phyloP scores from a whole-genome alignment of 495 filamentous ascomycete species.

The Hypoxylon fragiforme region DNA sequence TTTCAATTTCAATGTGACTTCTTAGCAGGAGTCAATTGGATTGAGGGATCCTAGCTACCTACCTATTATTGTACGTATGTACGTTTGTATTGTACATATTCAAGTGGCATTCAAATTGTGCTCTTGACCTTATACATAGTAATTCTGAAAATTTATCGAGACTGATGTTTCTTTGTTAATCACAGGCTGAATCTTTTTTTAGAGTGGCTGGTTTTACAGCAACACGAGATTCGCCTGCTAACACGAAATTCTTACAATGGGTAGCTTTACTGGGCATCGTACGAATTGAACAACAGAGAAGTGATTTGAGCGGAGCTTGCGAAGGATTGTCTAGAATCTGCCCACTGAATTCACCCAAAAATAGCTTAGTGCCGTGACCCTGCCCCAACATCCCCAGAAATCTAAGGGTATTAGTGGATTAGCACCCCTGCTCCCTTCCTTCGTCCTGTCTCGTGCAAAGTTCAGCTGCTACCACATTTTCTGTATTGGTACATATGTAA shows the following conservation, averaged over 20 bases:
- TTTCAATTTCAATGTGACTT: neutral
- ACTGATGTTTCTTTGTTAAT: no score
- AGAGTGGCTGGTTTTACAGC: neutral
- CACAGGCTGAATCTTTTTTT: neutral
- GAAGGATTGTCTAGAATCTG: slow-evolving; percentile 24
- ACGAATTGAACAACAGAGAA: neutral
- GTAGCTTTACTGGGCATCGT: no score
- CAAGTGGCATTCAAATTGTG: neutral
- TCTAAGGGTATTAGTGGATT: slow-evolving; percentile 21
- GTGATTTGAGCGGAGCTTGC: slow-evolving; percentile 13
- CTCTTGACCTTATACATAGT: neutral
- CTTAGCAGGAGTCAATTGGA: neutral
- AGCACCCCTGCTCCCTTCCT: slow-evolving; percentile 1
- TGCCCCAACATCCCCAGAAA: slow-evolving; percentile 21
- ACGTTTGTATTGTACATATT: no score
- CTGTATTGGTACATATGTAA: neutral
- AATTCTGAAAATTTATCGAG: no score
- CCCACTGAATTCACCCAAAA: slow-evolving; percentile 18
- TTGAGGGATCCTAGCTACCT: neutral
- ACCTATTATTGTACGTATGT: no score
- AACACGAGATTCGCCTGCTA: neutral
- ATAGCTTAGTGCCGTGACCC: slow-evolving; percentile 3
- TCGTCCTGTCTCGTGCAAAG: slow-evolving; percentile 5
- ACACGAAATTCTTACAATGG: slow-evolving; percentile 17
- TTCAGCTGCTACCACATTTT: no score